These are phyloP conservation scores for Panus rudis DNA, from an alignment of 768 basidiomycete genomes.

Conservation along the genomic window DNA sequence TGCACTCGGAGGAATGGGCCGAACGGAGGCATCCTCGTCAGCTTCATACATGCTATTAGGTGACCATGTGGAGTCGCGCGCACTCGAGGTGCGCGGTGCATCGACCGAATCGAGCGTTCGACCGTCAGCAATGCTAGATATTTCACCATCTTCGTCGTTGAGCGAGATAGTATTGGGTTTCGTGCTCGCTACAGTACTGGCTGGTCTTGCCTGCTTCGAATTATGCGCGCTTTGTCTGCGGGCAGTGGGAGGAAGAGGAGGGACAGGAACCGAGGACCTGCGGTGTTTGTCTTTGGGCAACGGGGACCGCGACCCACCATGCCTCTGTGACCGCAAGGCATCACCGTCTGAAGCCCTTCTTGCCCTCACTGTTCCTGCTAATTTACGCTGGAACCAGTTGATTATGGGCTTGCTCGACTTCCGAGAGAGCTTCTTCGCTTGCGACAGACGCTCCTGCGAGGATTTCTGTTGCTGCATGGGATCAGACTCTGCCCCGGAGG, in stretches of 20 bases:
- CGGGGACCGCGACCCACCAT: conserved; percentile 7
- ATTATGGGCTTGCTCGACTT: conserved; percentile 81
- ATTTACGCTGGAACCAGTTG: conserved; percentile 85
- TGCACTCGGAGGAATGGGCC: conserved; percentile 82
- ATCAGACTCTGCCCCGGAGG: too few species aligned
- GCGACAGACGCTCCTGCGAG: too few species aligned
- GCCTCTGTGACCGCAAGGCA: conserved; percentile 9
- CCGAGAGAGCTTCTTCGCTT: conserved; percentile 56
- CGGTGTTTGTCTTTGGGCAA: conserved; percentile 20
- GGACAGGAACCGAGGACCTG: conserved; percentile 18
- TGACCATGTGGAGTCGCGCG: conserved; percentile 75
- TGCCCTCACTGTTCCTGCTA: conserved; percentile 58
- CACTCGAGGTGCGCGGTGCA: conserved; percentile 52
- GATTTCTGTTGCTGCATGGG: too few species aligned
- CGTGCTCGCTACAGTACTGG: conserved; percentile 10
- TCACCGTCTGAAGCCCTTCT: conserved; percentile 40
- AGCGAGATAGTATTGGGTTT: conserved; percentile 47
- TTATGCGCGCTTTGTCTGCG: conserved; percentile 14
- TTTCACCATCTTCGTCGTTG: conserved; percentile 48
- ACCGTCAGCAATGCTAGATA: conserved; percentile 27
- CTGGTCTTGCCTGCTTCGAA: conserved; percentile 13
- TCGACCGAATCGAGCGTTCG: conserved; percentile 38
- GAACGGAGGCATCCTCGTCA: conserved; percentile 90
- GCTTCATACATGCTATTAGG: conserved; percentile 72
- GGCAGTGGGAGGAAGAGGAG: conserved; percentile 15